Evolutionary conservation across 345 rosid species (phyloP), one percentile per base, ranked within the genome.

Genomic region (Excoecaria cochinchinensis): DNA sequence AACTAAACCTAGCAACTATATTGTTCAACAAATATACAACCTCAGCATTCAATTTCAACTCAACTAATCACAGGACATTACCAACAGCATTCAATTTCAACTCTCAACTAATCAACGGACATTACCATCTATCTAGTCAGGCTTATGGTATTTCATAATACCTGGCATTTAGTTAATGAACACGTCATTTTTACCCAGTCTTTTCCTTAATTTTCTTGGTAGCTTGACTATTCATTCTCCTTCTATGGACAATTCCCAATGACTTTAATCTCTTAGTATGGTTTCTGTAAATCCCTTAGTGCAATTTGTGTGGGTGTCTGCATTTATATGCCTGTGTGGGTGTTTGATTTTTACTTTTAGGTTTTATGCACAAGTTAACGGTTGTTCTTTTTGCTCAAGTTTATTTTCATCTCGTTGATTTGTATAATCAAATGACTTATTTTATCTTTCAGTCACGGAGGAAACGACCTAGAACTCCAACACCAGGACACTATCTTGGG

Each of bases 401-500:
- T 78, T 70, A 36, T n/a, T 57, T 46, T 31, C 53, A 19, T 58
- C 21, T 59, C 24, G 9, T 5, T 8, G 5, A 6, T 44, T 44
- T 44, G 48, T 44, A 44, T 44, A 10, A 44, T 44, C 10, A 6
- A 42, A 5, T 42, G 48, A 44, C 48, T 44, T 44, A 6, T 44
- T 72, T 64, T 74, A 14, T 63, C 71, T 86, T 86, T 83, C 97
- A 95, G 98, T 95, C 99, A 55, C 86, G 99, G 65, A 91, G 99
- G 86, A 95, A 89, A 78, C 90, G 98, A n/a, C 84, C 98, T 12
- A 89, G 99, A 83, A 93, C 99, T 67, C 99, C 99, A 57, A 95
- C 99, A 19, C 98, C 99, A 9, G 99, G 99, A 62, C 98, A 95
- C 83, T 95, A 95, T 84, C 98, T 95, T 80, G 99, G 99, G 67